Base-by-base conservation (phyloP, 345 rosid genomes). In the Diplotaxis tenuifolia region DNA sequence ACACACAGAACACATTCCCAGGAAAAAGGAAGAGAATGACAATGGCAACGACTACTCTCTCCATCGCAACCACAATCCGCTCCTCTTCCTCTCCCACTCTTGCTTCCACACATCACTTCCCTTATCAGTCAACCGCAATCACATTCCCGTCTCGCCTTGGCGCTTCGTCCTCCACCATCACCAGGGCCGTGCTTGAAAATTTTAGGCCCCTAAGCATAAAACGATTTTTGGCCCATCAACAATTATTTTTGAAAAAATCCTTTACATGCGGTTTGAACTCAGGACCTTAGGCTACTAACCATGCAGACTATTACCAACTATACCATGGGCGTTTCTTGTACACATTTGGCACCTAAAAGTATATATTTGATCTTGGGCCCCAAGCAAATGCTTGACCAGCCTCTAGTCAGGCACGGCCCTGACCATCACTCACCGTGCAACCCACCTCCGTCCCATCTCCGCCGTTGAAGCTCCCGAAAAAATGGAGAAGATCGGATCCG, bases 401-500 rank as follows among this genome's bases (percentile, higher is more conserved):
- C n/a, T n/a, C n/a, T n/a, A n/a, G n/a, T n/a, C n/a, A n/a, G n/a
- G n/a, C n/a, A n/a, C n/a, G n/a, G n/a, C n/a, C n/a, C n/a, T n/a
- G n/a, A n/a, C n/a, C n/a, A n/a, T n/a, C n/a, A n/a, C n/a, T n/a
- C 86, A 67, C 82, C 86, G 82, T 20, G 38, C 75, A 69, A 42
- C 59, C 69, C 55, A 34, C 74, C 73, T 83, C 82, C 89, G 85
- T 11, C 90, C 88, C 40, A 8, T 86, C 63, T 15, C 79, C 78
- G 91, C 93, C 56, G 84, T 85, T 29, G 72, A 75, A 10, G 93
- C 95, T 4, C 88, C 92, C 0, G 88, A 87, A 68, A 91, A 87
- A 67, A 84, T 88, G 82, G 78, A 84, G 66, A 80, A 86, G 1
- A 84, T 91, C 53, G 95, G 88, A 11, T 6, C 82, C 5, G 79